phyloP scores from a whole-genome alignment of 129 eudicot species.

The Erigeron canadensis region DNA sequence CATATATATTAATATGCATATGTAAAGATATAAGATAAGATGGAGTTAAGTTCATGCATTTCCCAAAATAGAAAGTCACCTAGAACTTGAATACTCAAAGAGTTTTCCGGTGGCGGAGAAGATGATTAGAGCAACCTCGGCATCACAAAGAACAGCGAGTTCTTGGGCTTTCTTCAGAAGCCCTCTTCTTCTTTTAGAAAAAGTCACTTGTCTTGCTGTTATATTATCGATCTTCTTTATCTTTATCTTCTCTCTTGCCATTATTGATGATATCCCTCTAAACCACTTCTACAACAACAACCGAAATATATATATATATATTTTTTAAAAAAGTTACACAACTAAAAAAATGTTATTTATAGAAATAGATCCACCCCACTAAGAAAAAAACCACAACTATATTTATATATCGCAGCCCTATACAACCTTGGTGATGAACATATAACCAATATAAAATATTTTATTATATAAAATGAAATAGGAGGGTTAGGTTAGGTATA shows the following conservation, averaged over 20 bases:
- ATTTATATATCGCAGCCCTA: neutral
- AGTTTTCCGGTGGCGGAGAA: slow-evolving; percentile 49
- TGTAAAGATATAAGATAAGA: neutral
- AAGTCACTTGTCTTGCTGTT: slow-evolving; percentile 44
- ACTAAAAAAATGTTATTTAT: neutral
- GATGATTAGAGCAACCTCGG: slow-evolving; percentile 46
- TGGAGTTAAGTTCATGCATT: neutral
- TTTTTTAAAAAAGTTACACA: too few species aligned
- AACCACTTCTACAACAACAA: slow-evolving; percentile 4
- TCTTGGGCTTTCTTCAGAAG: slow-evolving; percentile 48
- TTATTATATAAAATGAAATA: neutral
- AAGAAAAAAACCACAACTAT: neutral
- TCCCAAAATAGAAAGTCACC: slow-evolving; percentile 17
- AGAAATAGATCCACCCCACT: neutral
- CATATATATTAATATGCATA: neutral
- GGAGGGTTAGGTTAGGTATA: slow-evolving; percentile 12
- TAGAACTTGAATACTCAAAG: slow-evolving; percentile 43
- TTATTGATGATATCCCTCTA: neutral
- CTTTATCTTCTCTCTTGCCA: slow-evolving; percentile 51
- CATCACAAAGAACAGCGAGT: slow-evolving; percentile 44
- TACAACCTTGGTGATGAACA: neutral
- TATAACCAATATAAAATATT: too few species aligned
- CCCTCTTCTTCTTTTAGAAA: slow-evolving; percentile 48
- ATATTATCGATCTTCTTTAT: slow-evolving; percentile 41
- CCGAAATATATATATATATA: neutral